Base-by-base conservation (phyloP, 768 basidiomycete genomes). In the Dentipellis fragilis region DNA sequence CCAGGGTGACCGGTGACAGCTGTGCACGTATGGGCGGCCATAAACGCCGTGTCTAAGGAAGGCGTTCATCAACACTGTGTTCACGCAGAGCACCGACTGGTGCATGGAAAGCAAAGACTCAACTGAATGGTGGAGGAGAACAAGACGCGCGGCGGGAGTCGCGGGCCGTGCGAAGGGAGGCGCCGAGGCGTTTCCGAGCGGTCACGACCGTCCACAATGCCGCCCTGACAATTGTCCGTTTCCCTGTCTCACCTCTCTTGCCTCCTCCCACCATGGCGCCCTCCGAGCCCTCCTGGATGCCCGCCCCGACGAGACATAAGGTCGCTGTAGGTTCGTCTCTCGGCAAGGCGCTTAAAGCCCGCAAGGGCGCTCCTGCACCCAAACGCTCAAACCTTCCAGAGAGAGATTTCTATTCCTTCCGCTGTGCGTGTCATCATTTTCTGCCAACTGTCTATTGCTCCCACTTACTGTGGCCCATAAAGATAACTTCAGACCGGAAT, bases 401-500 rank as follows among this genome's bases (percentile, higher is more conserved):
- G 64, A 75, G 79, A 53, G 84, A 87, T 60, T 87, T 87, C 68
- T 87, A 84, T 65, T 81, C 85, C n/a, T 80, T 90, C 63, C 76
- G 85, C 61, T 90, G 88, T 89, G 59, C 59, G 84, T 54, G 12
- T 40, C 17, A 52, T 52, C 49, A 51, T 46, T 37, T 2, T 45
- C 52, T 9, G 48, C 16, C 22, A 7, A 23, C 3, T 6, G 11
- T 35, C 23, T 34, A n/a, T n/a, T n/a, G n/a, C 19, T 19, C 40
- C 40, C 29, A 14, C 11, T 49, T 17, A 45, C 16, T 7, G 19
- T 12, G 8, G 22, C 17, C 48, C 19, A 21, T 35, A 12, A 63
- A 92, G 89, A 89, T 63, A 83, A 84, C 61, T 88, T 89, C 70
- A 87, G 81, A 65, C 87, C 90, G 2, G 75, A 79, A 52, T 82